Evolutionary conservation across 2,329 filamentous ascomycete genomes (phyloP).

Genomic region (Pseudogymnoascus sp.): DNA sequence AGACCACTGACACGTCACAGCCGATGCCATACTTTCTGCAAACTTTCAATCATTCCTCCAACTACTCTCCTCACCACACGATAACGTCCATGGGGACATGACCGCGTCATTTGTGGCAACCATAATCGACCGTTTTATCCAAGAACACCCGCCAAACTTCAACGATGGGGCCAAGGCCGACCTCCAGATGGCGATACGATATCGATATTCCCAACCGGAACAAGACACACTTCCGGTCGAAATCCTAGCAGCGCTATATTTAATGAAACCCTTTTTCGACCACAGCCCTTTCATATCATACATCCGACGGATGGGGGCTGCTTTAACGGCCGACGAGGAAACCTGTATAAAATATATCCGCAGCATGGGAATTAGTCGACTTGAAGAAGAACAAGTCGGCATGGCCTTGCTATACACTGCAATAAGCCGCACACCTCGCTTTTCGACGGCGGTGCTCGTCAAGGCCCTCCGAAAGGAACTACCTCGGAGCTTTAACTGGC

Average conservation of each 20-base stretch:
- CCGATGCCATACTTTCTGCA: slow-evolving; percentile 79
- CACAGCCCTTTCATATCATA: slow-evolving; percentile 51
- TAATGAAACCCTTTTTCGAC: slow-evolving; percentile 57
- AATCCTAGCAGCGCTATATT: slow-evolving; percentile 60
- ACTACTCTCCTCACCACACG: slow-evolving; percentile 57
- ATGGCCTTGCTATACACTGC: slow-evolving; percentile 62
- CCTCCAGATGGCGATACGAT: slow-evolving; percentile 52
- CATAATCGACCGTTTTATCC: slow-evolving; percentile 77
- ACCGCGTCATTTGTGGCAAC: slow-evolving; percentile 63
- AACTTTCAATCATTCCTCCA: slow-evolving; percentile 72
- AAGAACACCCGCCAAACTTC: slow-evolving; percentile 80
- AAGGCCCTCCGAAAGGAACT: slow-evolving; percentile 54
- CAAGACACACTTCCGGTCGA: slow-evolving; percentile 60
- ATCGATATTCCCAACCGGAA: slow-evolving; percentile 59
- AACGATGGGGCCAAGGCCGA: slow-evolving; percentile 66
- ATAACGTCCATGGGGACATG: slow-evolving; percentile 57
- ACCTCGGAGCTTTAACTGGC: slow-evolving; percentile 57
- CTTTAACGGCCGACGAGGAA: slow-evolving; percentile 69
- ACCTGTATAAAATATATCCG: slow-evolving; percentile 48
- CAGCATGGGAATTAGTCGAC: slow-evolving; percentile 46
- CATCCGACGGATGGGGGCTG: slow-evolving; percentile 66
- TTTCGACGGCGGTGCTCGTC: slow-evolving; percentile 48
- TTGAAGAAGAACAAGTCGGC: slow-evolving; percentile 75
- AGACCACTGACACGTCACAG: slow-evolving; percentile 36
- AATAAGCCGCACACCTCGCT: slow-evolving; percentile 46